Percentiles rank a stretch among this genome's conserved stretches.
phyloP scores from a whole-genome alignment of 2,329 filamentous ascomycete genomes.

The Fusarium duplospermum region DNA sequence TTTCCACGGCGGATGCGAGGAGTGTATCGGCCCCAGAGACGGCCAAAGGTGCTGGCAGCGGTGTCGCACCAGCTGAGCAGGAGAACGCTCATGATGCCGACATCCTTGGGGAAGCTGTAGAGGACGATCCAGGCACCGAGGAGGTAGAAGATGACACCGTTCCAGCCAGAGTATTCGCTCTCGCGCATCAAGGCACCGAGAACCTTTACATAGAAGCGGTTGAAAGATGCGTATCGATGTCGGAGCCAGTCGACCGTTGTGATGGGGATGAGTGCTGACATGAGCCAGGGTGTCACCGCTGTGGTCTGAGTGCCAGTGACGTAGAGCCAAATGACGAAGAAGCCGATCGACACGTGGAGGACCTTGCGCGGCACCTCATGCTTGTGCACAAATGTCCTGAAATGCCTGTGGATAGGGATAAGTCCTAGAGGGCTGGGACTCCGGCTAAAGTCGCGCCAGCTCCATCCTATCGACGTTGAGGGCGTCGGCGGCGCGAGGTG shows the following conservation, averaged over 20 bases:
- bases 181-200: constrained; percentile 96
- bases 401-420: constrained; percentile 94
- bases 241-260: constrained; percentile 84
- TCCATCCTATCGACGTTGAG: constrained; percentile 71
- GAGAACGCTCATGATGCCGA: constrained; percentile 88
- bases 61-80: constrained; percentile 98
- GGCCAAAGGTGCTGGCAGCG: constrained; percentile 92
- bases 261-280: constrained; percentile 85
- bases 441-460: constrained; percentile 88
- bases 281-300: constrained; percentile 85
- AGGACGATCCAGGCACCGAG: constrained; percentile 90
- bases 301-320: constrained; percentile 79
- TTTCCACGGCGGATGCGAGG: constrained; percentile 87
- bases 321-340: constrained; percentile 90
- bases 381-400: constrained; percentile 91
- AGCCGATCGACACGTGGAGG: constrained; percentile 96
- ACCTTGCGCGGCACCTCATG: constrained; percentile 96
- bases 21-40: constrained; percentile 90
- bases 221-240: constrained; percentile 83
- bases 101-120: constrained; percentile 90
- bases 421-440: constrained; percentile 93
- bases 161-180: constrained; percentile 92
- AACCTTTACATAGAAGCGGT: constrained; percentile 85
- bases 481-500: constrained; percentile 77
- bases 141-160: constrained; percentile 97